A percentile compares a stretch with the other conserved stretches of the same genome.
Evolutionary conservation across 2,329 filamentous ascomycete genomes (phyloP).

Genomic region (Aspergillus novoparasiticus): DNA sequence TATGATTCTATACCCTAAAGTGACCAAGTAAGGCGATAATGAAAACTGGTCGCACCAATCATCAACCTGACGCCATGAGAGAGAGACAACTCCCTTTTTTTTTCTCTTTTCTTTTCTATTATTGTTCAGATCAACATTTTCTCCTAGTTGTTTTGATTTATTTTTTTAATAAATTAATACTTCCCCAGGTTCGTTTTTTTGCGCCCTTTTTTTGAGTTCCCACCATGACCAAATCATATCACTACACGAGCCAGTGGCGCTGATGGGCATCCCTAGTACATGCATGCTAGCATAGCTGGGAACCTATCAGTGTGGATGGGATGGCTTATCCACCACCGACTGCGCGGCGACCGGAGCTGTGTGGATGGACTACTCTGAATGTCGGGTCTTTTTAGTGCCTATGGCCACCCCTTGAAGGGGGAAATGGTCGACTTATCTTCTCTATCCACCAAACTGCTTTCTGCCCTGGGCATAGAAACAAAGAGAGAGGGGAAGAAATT

Average conservation of each 20-base stretch:
- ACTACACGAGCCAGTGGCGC: constrained; percentile 22
- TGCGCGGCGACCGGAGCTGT: not conserved
- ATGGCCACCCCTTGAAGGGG: constrained; percentile 9
- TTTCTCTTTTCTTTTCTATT: not conserved
- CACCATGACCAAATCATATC: constrained; percentile 19
- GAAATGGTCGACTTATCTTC: not conserved
- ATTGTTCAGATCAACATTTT: not conserved
- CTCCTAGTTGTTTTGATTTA: not conserved
- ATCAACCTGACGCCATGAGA: not conserved
- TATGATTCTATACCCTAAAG: too few species aligned
- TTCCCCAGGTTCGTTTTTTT: constrained; percentile 1
- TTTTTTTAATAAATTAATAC: not conserved
- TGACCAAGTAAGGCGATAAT: not conserved
- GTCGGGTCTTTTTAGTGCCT: constrained; percentile 4
- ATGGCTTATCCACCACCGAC: constrained; percentile 6
- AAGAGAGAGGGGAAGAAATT: not conserved
- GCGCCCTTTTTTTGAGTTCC: constrained; percentile 9
- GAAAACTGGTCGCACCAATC: constrained; percentile 4
- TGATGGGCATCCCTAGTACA: constrained; percentile 12
- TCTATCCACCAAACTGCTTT: not conserved
- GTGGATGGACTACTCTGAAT: constrained; percentile 2
- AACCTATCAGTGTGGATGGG: constrained; percentile 18
- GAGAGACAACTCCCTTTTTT: not conserved
- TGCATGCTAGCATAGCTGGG: constrained; percentile 18
- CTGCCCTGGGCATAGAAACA: not conserved